Conservation (phyloP, 2,329 filamentous ascomycete species). For the Alternaria triticimaculans region DNA sequence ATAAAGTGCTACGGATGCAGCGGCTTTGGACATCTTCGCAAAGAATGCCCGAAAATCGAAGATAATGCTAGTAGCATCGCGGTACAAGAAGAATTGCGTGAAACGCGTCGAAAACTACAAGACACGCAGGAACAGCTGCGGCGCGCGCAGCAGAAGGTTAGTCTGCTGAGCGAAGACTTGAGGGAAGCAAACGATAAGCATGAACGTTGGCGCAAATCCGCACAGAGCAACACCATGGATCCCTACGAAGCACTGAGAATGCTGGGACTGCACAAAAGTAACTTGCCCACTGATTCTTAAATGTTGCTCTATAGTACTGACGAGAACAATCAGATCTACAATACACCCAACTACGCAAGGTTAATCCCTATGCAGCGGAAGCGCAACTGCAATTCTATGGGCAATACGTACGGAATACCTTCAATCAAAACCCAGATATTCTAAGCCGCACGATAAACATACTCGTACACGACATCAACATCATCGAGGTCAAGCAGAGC, state of each 20-base stretch:
- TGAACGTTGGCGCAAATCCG: accelerated
- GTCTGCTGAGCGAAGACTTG: neutral
- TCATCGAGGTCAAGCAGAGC: neutral
- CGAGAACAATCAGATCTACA: neutral
- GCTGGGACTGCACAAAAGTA: neutral
- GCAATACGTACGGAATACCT: neutral
- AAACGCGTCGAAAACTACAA: neutral
- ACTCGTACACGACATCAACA: neutral
- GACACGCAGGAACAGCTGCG: neutral
- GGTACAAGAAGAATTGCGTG: neutral
- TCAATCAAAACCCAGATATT: accelerated
- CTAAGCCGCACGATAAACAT: accelerated
- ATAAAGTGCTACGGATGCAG: neutral
- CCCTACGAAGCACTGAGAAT: accelerated
- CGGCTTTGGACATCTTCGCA: neutral
- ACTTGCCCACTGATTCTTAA: accelerated
- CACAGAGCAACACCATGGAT: accelerated
- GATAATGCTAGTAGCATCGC: accelerated
- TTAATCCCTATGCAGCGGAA: neutral
- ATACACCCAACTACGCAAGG: neutral
- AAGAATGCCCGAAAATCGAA: neutral
- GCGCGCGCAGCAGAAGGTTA: neutral
- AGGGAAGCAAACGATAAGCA: neutral
- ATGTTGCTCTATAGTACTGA: neutral
- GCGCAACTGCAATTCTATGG: neutral